Percentiles rank a stretch among this genome's conserved stretches.
Conservation (phyloP, 108 stramenopile genomes). For the Discostella pseudostelligera region DNA sequence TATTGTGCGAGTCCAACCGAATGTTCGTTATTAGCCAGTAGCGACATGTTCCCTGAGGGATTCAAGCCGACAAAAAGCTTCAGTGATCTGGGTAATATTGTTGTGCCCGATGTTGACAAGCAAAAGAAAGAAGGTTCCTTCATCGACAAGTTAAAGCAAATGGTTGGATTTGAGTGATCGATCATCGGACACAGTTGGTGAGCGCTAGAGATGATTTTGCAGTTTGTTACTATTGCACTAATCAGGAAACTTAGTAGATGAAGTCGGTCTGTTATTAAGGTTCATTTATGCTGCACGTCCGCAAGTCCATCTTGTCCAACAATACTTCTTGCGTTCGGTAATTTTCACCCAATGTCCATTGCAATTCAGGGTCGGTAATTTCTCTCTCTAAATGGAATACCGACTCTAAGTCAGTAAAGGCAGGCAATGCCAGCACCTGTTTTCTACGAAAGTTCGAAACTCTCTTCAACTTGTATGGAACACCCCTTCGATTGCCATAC, state of each 20-base stretch:
- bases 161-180: conserved; percentile 23
- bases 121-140: conserved; percentile 28
- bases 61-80: conserved; percentile 68
- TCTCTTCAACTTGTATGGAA: conserved; percentile 79
- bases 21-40: conserved; percentile 60
- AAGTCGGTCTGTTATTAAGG: no score
- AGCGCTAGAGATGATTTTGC: not conserved
- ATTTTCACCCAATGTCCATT: conserved; percentile 73
- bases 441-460: conserved; percentile 37
- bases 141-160: conserved; percentile 34
- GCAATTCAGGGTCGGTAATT: conserved; percentile 44
- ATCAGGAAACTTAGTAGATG: no score
- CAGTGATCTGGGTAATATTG: conserved; percentile 50
- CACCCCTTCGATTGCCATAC: conserved; percentile 75
- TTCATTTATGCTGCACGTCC: not conserved
- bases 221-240: not conserved
- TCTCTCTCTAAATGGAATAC: conserved; percentile 12
- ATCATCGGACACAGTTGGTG: no score
- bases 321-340: conserved; percentile 54
- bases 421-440: not conserved
- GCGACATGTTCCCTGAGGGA: conserved; percentile 66
- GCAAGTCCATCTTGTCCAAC: conserved; percentile 34
- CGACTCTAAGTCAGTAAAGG: not conserved
- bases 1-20: no score
- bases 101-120: conserved; percentile 62